Evolutionary conservation across 305 asterid genomes (phyloP), one percentile per base, ranked within the genome.

Genomic region (Caryopteris hybrid): DNA sequence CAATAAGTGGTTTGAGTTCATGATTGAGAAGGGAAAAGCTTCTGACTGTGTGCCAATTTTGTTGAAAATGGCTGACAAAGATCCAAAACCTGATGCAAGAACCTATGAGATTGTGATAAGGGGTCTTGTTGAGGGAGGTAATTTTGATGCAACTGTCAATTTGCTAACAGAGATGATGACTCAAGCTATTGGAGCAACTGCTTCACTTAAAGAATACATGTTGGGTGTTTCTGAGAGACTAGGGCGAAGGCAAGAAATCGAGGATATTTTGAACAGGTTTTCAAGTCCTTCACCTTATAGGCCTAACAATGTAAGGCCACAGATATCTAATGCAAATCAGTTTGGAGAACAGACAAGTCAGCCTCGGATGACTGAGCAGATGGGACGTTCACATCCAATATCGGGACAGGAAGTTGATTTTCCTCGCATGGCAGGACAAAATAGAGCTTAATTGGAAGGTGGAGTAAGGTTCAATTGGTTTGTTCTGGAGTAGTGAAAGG

Each of bases 31-130:
- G 72, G 92, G 88, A 41, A 84, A 61, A 78, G 81, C 81, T 48
- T 64, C 57, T 11, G 92, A 86, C 61, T 93, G 95, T 66, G 72
- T 85, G 10, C 81, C 91, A 5, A 83, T 93, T 75, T 77, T 93
- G 75, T 74, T 77, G 16, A 88, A 75, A 78, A 88, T 90, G 94
- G 82, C 71, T 46, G 92, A 81, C 54, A 84, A 71, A 73, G 98
- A 93, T 62, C 97, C 96, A 11, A 88, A 80, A 54, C 89, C 97
- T 3, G 97, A 93, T 79, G 94, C 81, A 38, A 84, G 84, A 10
- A 93, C 92, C 5, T 88, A 83, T 69, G 96, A 86, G 56, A 45
- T 87, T 60, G 86, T 93, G 72, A 74, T 86, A 64, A 86, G 82
- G 80, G 97, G 88, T 25, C 85, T 93, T 10, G 83, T 86, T n/a